These are phyloP conservation scores for Cucumis cinereus DNA, from an alignment of 306 rosid species.

Conservation along the genomic window DNA sequence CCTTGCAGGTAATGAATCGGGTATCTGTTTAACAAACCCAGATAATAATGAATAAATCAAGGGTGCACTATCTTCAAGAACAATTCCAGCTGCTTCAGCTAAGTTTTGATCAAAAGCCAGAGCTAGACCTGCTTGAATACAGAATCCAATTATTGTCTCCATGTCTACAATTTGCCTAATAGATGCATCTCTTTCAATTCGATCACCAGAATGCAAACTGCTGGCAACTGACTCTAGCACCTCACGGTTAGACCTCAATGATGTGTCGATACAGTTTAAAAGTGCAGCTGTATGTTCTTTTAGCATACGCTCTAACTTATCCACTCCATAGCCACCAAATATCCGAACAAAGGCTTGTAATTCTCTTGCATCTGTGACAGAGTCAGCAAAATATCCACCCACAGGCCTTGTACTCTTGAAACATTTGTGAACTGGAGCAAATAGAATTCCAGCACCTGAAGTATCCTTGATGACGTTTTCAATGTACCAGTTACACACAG, in stretches of 20 bases:
- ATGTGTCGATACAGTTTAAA: conserved; percentile 86
- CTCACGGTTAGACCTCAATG: conserved; percentile 81
- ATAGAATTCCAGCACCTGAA: conserved; percentile 92
- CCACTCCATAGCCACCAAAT: conserved; percentile 97
- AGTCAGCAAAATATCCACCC: conserved; percentile 98
- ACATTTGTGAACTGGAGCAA: conserved; percentile 80
- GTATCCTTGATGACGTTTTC: conserved; percentile 85
- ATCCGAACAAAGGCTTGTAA: conserved; percentile 75
- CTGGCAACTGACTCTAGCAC: conserved; percentile 73
- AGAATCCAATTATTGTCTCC: conserved; percentile 81
- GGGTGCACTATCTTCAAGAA: conserved; percentile 83
- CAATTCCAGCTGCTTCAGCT: conserved; percentile 86
- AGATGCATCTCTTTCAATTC: conserved; percentile 74
- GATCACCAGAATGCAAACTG: conserved; percentile 82
- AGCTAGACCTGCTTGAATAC: conserved; percentile 87
- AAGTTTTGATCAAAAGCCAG: conserved; percentile 72
- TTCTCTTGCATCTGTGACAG: conserved; percentile 82
- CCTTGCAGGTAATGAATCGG: conserved; percentile 76
- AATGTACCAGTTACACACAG: conserved; percentile 91
- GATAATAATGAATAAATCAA: conserved; percentile 65
- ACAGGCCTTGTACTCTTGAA: conserved; percentile 98
- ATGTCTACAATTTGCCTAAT: conserved; percentile 76
- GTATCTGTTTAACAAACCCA: conserved; percentile 73
- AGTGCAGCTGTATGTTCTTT: conserved; percentile 99
- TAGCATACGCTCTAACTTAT: conserved; percentile 80